Base-by-base conservation (phyloP, 371 early-diverging fungal genomes). In the Mortierella sp. region DNA sequence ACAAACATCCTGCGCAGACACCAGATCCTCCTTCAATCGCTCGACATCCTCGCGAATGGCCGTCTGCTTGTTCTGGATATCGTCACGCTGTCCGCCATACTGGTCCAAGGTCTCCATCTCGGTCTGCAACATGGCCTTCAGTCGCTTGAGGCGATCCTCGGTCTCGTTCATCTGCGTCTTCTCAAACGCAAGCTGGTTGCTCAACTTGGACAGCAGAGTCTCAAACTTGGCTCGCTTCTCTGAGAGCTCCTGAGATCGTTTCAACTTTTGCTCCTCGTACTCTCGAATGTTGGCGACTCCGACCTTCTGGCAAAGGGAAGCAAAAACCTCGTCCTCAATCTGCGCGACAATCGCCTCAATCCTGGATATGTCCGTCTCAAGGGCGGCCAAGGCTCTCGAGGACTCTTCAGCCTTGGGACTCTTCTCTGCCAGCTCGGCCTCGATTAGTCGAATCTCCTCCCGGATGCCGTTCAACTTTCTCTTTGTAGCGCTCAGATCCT, bases 231-330 rank as follows among this genome's bases (percentile, higher is more conserved):
- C 78, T 47, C 94, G 89, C 44, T 88, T 90, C 79, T 96, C 95
- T 19, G 90, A 89, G 1, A 89, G 86, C 70, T 96, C 94, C 74
- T 94, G 92, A 14, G 93, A 86, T 3, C 92, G 77, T 26, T 91
- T 89, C 19, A 95, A 89, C 45, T 93, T 93, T 29, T 90, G 85
- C 45, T 91, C 91, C 85, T 98, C 95, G 79, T 95, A 98, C 70
- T 96, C 97, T 10, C 96, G 93, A 65, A 98, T 93, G 72, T 91
- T 94, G 22, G 83, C 67, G 2, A 98, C 91, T 5, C 91, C 89
- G 44, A 95, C 91, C 6, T 82, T 76, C 22, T 68, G 63, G 85
- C 98, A 98, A 72, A 99, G 96, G 0, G 88, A 88, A 0, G 88
- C 90, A 88, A 98, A 99, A 5, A 95, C 81, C 34, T 88, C 80